Percentiles rank a stretch among this genome's conserved stretches.
These are phyloP conservation scores for Arthrobotrys entomopaga DNA, from an alignment of 2,329 filamentous ascomycete genomes.

Conservation along the genomic window DNA sequence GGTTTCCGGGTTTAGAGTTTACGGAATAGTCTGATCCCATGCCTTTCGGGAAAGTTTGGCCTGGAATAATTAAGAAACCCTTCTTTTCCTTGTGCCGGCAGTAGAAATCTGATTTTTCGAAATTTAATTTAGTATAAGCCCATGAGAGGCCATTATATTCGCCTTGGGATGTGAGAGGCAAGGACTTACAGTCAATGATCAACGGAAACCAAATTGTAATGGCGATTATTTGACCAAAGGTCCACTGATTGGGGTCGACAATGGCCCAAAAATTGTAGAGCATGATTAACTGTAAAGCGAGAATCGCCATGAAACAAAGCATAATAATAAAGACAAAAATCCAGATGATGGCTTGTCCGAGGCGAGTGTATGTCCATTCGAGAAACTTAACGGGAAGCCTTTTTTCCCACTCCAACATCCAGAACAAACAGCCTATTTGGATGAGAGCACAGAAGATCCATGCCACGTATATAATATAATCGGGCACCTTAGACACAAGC, in stretches of 20 bases:
- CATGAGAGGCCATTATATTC: neutral
- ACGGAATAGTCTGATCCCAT: slow-evolving; percentile 32
- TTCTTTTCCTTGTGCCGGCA: slow-evolving; percentile 39
- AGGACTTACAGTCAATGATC: slow-evolving; percentile 47
- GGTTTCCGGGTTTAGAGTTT: neutral
- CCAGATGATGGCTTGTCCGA: slow-evolving; percentile 33
- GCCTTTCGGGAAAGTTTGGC: slow-evolving; percentile 22
- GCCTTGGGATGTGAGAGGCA: neutral
- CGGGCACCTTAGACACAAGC: slow-evolving; percentile 34
- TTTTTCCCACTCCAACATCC: slow-evolving; percentile 51
- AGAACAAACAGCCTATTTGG: slow-evolving; percentile 39
- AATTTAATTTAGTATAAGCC: neutral
- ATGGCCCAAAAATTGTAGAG: slow-evolving; percentile 53
- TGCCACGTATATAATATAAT: slow-evolving; percentile 26
- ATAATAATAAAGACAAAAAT: slow-evolving; percentile 21
- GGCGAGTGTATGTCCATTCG: slow-evolving; percentile 3
- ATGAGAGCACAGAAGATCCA: slow-evolving; percentile 40
- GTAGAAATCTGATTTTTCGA: slow-evolving; percentile 33
- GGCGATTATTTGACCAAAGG: slow-evolving; percentile 53
- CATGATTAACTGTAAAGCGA: slow-evolving; percentile 47
- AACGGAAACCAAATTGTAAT: slow-evolving; percentile 48
- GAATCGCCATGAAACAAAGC: slow-evolving; percentile 44
- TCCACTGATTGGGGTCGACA: slow-evolving; percentile 36
- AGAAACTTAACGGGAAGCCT: slow-evolving; percentile 16
- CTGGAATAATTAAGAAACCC: neutral